Base-by-base conservation (phyloP, 441 rosid genomes). In the Adansonia rubrostipa region DNA sequence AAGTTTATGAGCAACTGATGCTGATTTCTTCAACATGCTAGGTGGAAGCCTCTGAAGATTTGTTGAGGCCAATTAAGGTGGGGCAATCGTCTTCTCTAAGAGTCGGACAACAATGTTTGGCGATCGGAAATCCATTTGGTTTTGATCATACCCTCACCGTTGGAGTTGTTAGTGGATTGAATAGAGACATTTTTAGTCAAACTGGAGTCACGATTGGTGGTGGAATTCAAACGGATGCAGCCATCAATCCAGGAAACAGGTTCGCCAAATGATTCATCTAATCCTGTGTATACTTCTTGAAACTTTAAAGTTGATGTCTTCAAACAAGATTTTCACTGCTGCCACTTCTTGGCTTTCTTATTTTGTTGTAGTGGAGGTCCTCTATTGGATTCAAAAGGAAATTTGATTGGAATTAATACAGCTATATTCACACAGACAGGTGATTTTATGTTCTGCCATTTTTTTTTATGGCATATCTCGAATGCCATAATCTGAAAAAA, bases 211-310 rank as follows among this genome's bases (percentile, higher is more conserved):
- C 97, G 10, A 91, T 96, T 77, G 92, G 97, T 73, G 98, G 99
- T 80, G 97, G 98, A 68, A 91, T 96, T 84, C 98, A 96, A 90
- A 96, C 99, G 45, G 99, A 96, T 89, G 99, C 99, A 14, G 97
- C 99, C 45, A 96, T 93, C 80, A 96, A 96, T 86, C 99, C 99
- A 0, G 99, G 99, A 76, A 96, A 96, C 86, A 93, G 98, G 99
- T 91, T 77, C 2, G 80, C 80, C 47, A 36, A 15, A 28, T 77
- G 54, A 68, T 57, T 71, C 54, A n/a, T 33, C 64, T 3, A 56
- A 11, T 56, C 65, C 6, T 71, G 36, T 20, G 57, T 48, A 5
- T 58, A 40, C 5, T n/a, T 77, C 14, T 45, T 71, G 69, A 15
- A 24, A 47, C 13, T 4, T 60, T 56, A 19, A 17, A 66, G 53